These are phyloP conservation scores for Tolypocladium ophioglossoides DNA, from an alignment of 2,329 filamentous ascomycete genomes.

Conservation along the genomic window DNA sequence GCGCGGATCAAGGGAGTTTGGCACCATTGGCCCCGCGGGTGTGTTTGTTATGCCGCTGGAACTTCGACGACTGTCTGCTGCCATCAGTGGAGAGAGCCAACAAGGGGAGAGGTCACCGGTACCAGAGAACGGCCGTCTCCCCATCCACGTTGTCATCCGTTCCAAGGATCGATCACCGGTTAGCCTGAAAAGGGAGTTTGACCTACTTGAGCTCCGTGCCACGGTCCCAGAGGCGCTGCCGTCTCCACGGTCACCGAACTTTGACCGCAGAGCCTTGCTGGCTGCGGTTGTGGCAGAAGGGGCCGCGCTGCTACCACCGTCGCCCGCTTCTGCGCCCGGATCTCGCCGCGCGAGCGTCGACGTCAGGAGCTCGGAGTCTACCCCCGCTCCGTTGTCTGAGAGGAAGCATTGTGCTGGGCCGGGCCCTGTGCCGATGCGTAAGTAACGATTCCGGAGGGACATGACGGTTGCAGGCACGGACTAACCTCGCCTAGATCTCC, in stretches of 20 bases:
- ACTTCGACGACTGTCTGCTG: constrained; percentile 8
- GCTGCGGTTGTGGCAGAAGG: not conserved
- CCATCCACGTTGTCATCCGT: constrained; percentile 17
- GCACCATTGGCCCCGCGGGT: constrained; percentile 8
- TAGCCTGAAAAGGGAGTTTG: constrained; percentile 37
- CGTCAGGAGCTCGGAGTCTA: not conserved
- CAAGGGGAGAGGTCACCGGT: no score
- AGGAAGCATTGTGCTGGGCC: not conserved
- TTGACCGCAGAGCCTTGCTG: constrained; percentile 7
- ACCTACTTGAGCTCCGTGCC: constrained; percentile 35
- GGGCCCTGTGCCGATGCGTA: constrained; percentile 6
- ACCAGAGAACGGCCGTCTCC: constrained; percentile 8
- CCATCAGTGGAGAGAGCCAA: not conserved
- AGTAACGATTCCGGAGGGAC: not conserved
- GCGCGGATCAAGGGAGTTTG: constrained; percentile 8
- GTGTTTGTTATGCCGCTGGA: constrained; percentile 15
- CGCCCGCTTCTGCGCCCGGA: not conserved
- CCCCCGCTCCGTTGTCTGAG: not conserved
- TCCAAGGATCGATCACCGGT: constrained; percentile 31
- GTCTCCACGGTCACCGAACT: constrained; percentile 7
- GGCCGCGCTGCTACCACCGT: not conserved
- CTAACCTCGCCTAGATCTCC: constrained; percentile 12
- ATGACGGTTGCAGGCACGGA: not conserved
- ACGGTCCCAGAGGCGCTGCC: constrained; percentile 29
- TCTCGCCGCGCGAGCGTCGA: not conserved